These are phyloP conservation scores for Pyrus communis DNA, from an alignment of 306 rosid genomes.

Conservation along the genomic window DNA sequence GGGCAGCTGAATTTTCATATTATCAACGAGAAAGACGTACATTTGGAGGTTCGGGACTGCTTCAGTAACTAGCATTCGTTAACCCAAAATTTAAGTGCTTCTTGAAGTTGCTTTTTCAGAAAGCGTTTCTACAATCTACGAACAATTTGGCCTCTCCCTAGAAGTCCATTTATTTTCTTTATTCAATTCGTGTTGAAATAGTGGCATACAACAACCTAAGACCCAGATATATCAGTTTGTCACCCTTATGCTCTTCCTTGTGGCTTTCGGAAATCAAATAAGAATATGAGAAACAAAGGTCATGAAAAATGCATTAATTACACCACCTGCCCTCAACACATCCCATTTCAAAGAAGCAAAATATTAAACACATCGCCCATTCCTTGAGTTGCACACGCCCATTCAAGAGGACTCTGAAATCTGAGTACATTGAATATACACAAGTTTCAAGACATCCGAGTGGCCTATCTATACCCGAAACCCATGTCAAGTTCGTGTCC, in stretches of 20 bases:
- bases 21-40: no score
- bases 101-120: background rate
- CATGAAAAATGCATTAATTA: conserved; percentile 28
- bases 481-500: conserved; percentile 84
- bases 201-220: background rate
- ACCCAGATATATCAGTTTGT: no score
- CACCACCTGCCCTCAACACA: conserved; percentile 16
- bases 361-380: conserved; percentile 2
- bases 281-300: background rate
- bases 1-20: no score
- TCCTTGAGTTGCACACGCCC: conserved; percentile 23
- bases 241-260: background rate
- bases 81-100: background rate
- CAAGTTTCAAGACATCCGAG: conserved; percentile 13
- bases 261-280: background rate
- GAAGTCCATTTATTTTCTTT: background rate
- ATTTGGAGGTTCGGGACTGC: no score
- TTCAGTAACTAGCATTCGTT: background rate
- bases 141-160: background rate
- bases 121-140: background rate
- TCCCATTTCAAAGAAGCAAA: conserved; percentile 10
- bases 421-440: conserved; percentile 40
- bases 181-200: background rate
- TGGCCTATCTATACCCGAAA: conserved; percentile 62
- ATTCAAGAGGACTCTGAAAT: conserved; percentile 5